Base-by-base conservation (phyloP, 768 basidiomycete species). In the Crucibulum laeve region DNA sequence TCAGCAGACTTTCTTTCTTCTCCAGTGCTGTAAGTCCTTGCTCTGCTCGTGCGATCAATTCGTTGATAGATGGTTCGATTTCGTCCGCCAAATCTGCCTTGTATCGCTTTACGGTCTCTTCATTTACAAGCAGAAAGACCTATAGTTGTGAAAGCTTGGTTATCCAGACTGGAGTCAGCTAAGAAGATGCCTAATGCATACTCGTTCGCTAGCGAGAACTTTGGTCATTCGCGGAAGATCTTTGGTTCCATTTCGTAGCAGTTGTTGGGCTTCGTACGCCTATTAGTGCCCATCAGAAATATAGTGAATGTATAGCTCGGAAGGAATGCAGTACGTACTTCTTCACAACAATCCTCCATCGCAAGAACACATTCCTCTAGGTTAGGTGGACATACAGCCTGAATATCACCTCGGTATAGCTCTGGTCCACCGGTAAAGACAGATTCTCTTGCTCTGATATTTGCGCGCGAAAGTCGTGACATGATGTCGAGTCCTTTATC, bases 281-380 rank as follows among this genome's bases (percentile, higher is more conserved):
- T 89, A 47, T 18, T 3, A 51, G 37, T 21, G 80, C 78, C 84
- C 88, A 47, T 18, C 3, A 51, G 37, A 49, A 37, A 33, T 40
- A 39, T 2, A 34, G 30, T 2, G 38, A 28, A 13, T 14, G n/a
- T 30, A 19, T 35, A 44, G n/a, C 25, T 28, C 14, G 17, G 42
- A 5, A 6, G 36, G 19, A 38, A 3, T 36, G 22, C 25, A 34
- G 3, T 28, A 48, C 64, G 41, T 46, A 80, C 84, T 79, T 88
- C 83, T 58, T 87, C 82, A 54, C 85, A 89, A 52, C 87, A 88
- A 51, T 87, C 84, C 53, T 88, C 84, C 76, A 89, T 79, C 0
- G 83, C 81, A 51, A 74, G 65, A 3, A 90, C 87, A 54, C 87
- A 88, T 62, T 88, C 87, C 41, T 73, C 74, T 14, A 90, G 68